phyloP scores from a whole-genome alignment of 495 filamentous ascomycete genomes.

The Antarctomyces pellizariae region DNA sequence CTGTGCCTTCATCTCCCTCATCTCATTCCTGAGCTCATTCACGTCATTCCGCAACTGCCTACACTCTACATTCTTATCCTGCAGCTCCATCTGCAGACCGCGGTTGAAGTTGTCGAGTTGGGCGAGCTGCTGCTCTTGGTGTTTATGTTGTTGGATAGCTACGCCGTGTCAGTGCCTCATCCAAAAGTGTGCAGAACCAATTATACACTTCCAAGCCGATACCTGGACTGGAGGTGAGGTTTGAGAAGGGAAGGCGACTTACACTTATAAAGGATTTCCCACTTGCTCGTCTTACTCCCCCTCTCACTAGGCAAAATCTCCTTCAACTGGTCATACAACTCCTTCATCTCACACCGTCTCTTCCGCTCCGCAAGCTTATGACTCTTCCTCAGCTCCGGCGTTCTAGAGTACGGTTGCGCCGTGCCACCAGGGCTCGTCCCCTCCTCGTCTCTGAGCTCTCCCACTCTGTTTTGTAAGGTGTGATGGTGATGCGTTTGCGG shows the following conservation, averaged over 20 bases:
- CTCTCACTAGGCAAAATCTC: conserved; percentile 63
- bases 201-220: not conserved
- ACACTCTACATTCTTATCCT: no score
- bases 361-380: conserved; percentile 95
- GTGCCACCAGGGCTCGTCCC: conserved; percentile 24
- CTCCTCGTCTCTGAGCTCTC: conserved; percentile 38
- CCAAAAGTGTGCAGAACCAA: conserved; percentile 4
- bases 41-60: no score
- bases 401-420: conserved; percentile 69
- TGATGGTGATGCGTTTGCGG: conserved; percentile 33
- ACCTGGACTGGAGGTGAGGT: not conserved
- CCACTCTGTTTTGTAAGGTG: conserved; percentile 47
- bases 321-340: conserved; percentile 73
- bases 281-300: conserved; percentile 90
- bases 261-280: conserved; percentile 97
- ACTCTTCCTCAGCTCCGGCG: conserved; percentile 80
- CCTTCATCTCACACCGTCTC: conserved; percentile 93
- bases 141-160: conserved; percentile 19
- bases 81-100: no score
- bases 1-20: no score
- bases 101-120: no score
- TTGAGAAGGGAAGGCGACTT: conserved; percentile 8
- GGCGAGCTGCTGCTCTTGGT: conserved; percentile 13
- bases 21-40: no score
- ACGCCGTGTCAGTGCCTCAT: conserved; percentile 18